A percentile compares a stretch with the other conserved stretches of the same genome.
These are phyloP conservation scores for Lipomyces chichibuensis DNA, from an alignment of 805 yeast species.

Conservation along the genomic window DNA sequence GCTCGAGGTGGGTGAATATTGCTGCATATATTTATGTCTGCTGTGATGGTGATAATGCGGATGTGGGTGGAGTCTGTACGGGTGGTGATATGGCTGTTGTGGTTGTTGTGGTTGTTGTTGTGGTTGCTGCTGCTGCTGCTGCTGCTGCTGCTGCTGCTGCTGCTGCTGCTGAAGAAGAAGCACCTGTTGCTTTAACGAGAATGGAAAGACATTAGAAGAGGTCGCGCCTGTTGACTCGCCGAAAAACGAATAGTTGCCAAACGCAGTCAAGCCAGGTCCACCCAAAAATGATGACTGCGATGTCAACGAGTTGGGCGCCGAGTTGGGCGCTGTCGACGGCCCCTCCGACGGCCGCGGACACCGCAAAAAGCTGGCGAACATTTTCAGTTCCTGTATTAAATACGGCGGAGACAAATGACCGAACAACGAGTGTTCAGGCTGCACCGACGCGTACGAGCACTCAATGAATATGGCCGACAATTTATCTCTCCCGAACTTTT, in stretches of 20 bases:
- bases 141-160: not conserved
- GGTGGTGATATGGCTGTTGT: slow-evolving; percentile 5
- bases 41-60: slow-evolving; percentile 30
- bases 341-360: slow-evolving; percentile 9
- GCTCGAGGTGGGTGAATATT: slow-evolving; percentile 31
- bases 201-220: not conserved
- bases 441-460: slow-evolving; percentile 63
- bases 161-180: slow-evolving; percentile 6
- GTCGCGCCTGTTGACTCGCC: not conserved
- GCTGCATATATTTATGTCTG: slow-evolving; percentile 30
- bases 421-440: slow-evolving; percentile 56
- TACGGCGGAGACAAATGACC: slow-evolving; percentile 80
- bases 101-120: no score
- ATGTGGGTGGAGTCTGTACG: slow-evolving; percentile 28
- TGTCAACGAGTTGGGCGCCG: not conserved
- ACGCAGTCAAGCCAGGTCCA: not conserved
- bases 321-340: not conserved
- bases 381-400: slow-evolving; percentile 59
- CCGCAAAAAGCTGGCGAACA: slow-evolving; percentile 45
- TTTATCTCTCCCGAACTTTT: slow-evolving; percentile 47
- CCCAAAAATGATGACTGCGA: not conserved
- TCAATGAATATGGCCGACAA: slow-evolving; percentile 70
- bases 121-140: no score
- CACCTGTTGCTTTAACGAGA: slow-evolving; percentile 12
- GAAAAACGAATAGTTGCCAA: not conserved